Conservation (phyloP, 177 flowering plant species). For the Tripterygium wilfordii region DNA sequence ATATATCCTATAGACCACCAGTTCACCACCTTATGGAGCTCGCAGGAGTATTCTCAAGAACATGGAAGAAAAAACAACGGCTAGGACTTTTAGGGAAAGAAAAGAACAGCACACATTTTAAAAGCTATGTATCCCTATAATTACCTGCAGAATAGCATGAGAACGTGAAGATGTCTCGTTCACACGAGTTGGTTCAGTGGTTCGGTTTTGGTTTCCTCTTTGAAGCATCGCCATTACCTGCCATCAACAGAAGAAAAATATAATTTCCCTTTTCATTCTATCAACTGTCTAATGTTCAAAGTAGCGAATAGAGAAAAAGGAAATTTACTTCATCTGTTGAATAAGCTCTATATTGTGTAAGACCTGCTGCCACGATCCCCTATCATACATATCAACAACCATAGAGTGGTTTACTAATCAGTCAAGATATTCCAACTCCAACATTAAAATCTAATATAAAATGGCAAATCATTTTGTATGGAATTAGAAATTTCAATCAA, state of each 20-base stretch:
- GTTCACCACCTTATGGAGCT: too few relatives aligned
- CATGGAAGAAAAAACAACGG: background rate
- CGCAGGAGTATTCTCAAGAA: too few relatives aligned
- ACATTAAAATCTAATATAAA: too few relatives aligned
- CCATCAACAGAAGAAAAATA: background rate
- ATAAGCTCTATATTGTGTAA: conserved; percentile 88
- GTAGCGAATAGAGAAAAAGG: background rate
- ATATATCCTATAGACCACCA: too few relatives aligned
- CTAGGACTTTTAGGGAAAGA: background rate
- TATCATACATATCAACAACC: conserved; percentile 20
- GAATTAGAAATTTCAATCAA: too few relatives aligned
- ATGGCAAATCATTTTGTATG: too few relatives aligned
- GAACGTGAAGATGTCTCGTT: conserved; percentile 96
- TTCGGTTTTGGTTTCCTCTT: conserved; percentile 79
- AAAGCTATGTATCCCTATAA: background rate
- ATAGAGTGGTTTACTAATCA: too few relatives aligned
- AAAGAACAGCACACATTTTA: background rate
- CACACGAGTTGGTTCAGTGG: conserved; percentile 94
- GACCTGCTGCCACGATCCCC: conserved; percentile 95
- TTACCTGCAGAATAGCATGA: conserved; percentile 95
- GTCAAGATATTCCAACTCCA: too few relatives aligned
- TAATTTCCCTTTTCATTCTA: background rate
- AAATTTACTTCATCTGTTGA: conserved; percentile 78
- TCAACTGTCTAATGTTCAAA: background rate
- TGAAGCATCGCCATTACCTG: conserved; percentile 94